Evolutionary conservation across 208 protist species (phyloP).

Genomic region (Trypanosoma conorhini): DNA sequence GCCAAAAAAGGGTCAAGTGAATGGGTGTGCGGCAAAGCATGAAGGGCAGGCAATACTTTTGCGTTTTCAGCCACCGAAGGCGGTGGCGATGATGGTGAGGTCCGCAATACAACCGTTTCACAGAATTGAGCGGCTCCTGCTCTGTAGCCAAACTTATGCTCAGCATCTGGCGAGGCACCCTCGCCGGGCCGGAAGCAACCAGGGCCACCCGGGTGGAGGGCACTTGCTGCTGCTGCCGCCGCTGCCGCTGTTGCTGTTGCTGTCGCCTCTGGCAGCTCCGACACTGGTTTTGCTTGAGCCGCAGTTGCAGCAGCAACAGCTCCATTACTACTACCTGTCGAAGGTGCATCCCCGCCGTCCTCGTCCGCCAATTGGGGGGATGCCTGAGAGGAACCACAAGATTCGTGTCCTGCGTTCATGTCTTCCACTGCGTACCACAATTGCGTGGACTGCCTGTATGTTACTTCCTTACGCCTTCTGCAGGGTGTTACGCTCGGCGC

Average conservation of each 20-base stretch:
- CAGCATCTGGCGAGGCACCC: background rate
- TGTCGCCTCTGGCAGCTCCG: background rate
- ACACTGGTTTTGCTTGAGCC: background rate
- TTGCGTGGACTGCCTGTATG: background rate
- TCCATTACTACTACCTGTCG: background rate
- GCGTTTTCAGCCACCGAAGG: background rate
- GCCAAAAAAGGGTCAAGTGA: background rate
- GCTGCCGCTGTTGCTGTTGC: background rate
- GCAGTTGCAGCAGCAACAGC: background rate
- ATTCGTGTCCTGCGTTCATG: background rate
- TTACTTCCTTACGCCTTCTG: background rate
- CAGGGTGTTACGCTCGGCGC: too few species aligned
- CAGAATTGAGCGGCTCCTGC: background rate
- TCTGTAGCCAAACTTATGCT: too few species aligned
- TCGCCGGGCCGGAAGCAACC: background rate
- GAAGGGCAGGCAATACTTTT: background rate
- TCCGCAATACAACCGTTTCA: background rate
- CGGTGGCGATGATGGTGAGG: background rate
- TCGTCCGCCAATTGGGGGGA: background rate
- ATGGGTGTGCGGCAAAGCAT: background rate
- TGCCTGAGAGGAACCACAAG: background rate
- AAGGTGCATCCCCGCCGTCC: background rate
- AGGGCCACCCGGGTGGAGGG: background rate
- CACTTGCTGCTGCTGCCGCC: background rate
- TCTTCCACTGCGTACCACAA: background rate